Conservation (phyloP, 140 eudicot genomes). For the Stevia rebaudiana region DNA sequence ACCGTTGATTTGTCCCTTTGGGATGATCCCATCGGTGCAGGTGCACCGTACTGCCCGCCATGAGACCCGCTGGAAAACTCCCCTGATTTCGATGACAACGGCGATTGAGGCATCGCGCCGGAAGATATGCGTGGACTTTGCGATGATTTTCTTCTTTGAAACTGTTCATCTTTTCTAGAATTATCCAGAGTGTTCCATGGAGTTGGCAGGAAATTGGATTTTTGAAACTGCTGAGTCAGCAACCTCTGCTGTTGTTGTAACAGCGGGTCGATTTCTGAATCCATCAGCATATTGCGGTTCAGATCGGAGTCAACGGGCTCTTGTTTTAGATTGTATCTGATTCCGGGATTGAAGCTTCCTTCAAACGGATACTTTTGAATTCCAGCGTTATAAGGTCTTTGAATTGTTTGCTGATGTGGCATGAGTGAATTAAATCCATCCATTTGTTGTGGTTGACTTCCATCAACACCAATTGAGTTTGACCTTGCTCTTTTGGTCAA, state of each 20-base stretch:
- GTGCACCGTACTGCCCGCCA: conserved; percentile 71
- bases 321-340: conserved; percentile 58
- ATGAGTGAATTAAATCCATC: conserved; percentile 52
- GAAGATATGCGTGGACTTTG: conserved; percentile 92
- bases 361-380: conserved; percentile 73
- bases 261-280: conserved; percentile 55
- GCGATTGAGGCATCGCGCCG: conserved; percentile 89
- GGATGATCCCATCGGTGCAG: conserved; percentile 43
- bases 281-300: conserved; percentile 51
- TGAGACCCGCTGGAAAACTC: conserved; percentile 87
- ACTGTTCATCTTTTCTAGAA: conserved; percentile 70
- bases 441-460: conserved; percentile 55
- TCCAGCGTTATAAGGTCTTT: conserved; percentile 41
- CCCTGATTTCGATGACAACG: conserved; percentile 80
- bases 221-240: conserved; percentile 45
- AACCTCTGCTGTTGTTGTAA: conserved; percentile 54
- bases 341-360: conserved; percentile 55
- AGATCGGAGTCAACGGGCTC: conserved; percentile 61
- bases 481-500: conserved; percentile 61
- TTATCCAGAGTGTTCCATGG: conserved; percentile 73
- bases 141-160: conserved; percentile 58
- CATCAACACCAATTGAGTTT: conserved; percentile 41
- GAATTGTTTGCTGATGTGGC: conserved; percentile 51
- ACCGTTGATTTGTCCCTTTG: conserved; percentile 77
- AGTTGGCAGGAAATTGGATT: conserved; percentile 60